Evolutionary conservation across 2,329 filamentous ascomycete species (phyloP), one percentile per base, ranked within the genome.

Genomic region (Acrodontium crateriforme): DNA sequence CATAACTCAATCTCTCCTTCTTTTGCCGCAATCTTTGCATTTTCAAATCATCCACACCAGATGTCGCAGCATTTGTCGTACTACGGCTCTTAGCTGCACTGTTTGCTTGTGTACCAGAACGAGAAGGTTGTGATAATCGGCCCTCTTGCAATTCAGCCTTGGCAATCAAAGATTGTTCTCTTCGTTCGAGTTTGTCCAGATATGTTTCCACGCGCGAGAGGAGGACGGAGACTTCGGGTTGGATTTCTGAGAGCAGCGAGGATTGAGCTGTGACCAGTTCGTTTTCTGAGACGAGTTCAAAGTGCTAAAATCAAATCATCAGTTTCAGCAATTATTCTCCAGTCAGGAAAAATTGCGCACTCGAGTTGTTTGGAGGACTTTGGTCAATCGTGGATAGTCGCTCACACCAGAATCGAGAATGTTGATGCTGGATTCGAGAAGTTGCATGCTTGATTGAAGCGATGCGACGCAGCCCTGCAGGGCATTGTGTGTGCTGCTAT

Each of bases 261-360:
- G 80, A 67, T 55, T 94, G 85, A 17, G 85, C 85, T 37, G 77
- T 69, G 36, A 76, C 74, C 24, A 94, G 71, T 28, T 80, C 80
- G 9, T 78, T 72, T 51, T 92, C 82, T 10, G 84, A 81, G 42
- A 93, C 80, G 22, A 93, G 74, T 54, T 94, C 85, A 57, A 92
- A 94, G 59, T 93, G 85, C 77, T 91, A 10, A 14, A 21, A 10
- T n/a, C 18, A 24, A 9, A 18, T 4, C 8, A 8, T 32, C n/a
- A 27, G 31, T 24, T 9, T 11, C 12, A 19, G n/a, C 10, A 7
- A 19, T n/a, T n/a, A 28, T 15, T 12, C 13, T 20, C 15, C 5
- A 5, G 5, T 3, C 9, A 11, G 15, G n/a, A 12, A 6, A 22
- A 29, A 9, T 14, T 3, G 17, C 62, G 26, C 62, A 74, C 70